Conservation (phyloP, 2,329 filamentous ascomycete genomes). For the Venturia nashicola region DNA sequence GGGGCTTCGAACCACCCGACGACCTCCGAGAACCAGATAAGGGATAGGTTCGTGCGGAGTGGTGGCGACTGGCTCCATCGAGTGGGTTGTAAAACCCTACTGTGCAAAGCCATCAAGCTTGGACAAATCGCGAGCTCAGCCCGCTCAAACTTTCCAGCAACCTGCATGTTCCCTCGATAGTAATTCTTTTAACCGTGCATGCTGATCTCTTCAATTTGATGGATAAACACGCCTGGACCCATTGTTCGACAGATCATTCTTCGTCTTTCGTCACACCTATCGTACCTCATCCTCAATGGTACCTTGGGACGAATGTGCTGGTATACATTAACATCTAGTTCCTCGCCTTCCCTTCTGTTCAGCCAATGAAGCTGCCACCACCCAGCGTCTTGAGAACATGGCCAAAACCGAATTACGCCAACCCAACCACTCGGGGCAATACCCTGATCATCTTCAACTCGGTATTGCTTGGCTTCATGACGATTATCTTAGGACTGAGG, state of each 20-base stretch:
- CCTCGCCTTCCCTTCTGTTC: neutral
- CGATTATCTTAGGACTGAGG: neutral
- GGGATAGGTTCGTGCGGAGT: too few relatives aligned
- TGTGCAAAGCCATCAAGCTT: neutral
- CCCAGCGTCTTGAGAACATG: constrained; percentile 7
- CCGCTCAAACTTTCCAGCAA: neutral
- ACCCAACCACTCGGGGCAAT: constrained; percentile 9
- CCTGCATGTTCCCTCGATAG: too few relatives aligned
- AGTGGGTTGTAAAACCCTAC: neutral
- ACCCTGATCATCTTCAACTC: constrained; percentile 6
- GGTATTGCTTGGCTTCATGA: constrained; percentile 6
- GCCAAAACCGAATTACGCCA: constrained; percentile 10
- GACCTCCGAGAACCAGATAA: too few relatives aligned
- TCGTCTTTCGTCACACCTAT: neutral
- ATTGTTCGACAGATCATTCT: neutral
- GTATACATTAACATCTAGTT: neutral
- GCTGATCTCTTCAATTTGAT: neutral
- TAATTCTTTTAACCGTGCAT: neutral
- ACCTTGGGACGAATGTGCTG: neutral
- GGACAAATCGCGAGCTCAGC: neutral
- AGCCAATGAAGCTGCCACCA: constrained; percentile 5
- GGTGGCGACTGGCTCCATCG: neutral
- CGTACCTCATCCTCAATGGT: neutral
- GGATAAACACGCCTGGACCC: neutral
- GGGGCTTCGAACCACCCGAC: too few relatives aligned